phyloP scores from a whole-genome alignment of 2,329 filamentous ascomycete genomes.

The Coniochaeta ligniaria region DNA sequence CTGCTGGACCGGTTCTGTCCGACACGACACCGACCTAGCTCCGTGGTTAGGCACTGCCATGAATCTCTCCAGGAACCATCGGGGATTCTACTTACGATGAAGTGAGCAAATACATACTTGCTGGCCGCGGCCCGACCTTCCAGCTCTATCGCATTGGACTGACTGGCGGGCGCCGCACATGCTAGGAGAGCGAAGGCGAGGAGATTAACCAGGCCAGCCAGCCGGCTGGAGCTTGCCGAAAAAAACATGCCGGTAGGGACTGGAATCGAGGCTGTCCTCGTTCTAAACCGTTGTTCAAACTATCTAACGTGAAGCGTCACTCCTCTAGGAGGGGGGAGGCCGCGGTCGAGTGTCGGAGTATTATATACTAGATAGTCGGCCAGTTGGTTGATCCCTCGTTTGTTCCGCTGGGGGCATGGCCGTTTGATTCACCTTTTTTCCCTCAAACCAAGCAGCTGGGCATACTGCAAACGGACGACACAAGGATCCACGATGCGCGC shows the following conservation, averaged over 20 bases:
- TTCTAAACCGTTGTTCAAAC: background rate
- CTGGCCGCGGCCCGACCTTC: background rate
- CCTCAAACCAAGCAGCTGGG: background rate
- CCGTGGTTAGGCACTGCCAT: background rate
- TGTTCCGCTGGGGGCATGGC: background rate
- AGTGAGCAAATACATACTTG: background rate
- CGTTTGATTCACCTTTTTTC: background rate
- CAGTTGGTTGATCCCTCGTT: background rate
- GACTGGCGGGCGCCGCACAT: background rate
- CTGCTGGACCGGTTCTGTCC: constrained; percentile 7
- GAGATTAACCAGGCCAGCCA: background rate
- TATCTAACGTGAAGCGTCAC: background rate
- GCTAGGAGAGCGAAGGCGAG: background rate
- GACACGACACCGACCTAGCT: constrained; percentile 8
- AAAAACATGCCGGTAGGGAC: background rate
- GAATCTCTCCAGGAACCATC: background rate
- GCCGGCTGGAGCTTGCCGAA: background rate
- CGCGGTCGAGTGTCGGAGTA: background rate
- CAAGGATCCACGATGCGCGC: background rate
- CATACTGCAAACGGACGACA: background rate
- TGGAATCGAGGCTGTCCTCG: background rate
- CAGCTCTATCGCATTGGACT: background rate
- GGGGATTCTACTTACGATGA: background rate
- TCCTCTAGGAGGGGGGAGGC: background rate
- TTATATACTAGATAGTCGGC: background rate